Conservation (phyloP, 2,329 filamentous ascomycete genomes). For the Alternaria arborescens region DNA sequence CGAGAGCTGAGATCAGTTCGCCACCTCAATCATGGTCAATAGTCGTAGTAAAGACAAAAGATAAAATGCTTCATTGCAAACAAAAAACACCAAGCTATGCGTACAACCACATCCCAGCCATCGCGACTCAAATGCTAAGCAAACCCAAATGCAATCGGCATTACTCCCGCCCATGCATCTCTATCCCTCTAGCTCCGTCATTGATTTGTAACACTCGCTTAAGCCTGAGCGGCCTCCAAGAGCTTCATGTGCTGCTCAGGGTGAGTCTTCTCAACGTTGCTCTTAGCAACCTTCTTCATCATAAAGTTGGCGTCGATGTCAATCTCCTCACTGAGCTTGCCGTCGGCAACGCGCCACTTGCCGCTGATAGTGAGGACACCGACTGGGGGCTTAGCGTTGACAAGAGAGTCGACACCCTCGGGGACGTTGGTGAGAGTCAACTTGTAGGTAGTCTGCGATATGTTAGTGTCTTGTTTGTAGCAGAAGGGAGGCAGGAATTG, state of each 20-base stretch:
- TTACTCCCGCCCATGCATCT: slow-evolving; percentile 1
- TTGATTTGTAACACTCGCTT: background rate
- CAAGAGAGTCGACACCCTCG: slow-evolving; percentile 48
- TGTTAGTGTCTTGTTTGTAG: background rate
- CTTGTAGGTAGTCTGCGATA: slow-evolving; percentile 50
- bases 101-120: background rate
- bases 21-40: background rate
- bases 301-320: slow-evolving; percentile 55
- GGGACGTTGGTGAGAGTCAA: slow-evolving; percentile 51
- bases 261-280: slow-evolving; percentile 53
- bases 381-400: slow-evolving; percentile 52
- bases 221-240: slow-evolving; percentile 42
- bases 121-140: background rate
- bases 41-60: background rate
- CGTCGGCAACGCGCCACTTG: slow-evolving; percentile 49
- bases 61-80: background rate
- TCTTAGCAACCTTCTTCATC: slow-evolving; percentile 55
- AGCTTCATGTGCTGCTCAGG: slow-evolving; percentile 49
- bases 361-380: slow-evolving; percentile 51
- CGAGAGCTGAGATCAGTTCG: background rate
- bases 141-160: background rate
- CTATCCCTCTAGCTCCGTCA: background rate
- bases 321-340: slow-evolving; percentile 48
- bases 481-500: background rate
- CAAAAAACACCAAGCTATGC: background rate